Base-by-base conservation (phyloP, 2,329 filamentous ascomycete genomes). In the Cladosporium cucumerinum region DNA sequence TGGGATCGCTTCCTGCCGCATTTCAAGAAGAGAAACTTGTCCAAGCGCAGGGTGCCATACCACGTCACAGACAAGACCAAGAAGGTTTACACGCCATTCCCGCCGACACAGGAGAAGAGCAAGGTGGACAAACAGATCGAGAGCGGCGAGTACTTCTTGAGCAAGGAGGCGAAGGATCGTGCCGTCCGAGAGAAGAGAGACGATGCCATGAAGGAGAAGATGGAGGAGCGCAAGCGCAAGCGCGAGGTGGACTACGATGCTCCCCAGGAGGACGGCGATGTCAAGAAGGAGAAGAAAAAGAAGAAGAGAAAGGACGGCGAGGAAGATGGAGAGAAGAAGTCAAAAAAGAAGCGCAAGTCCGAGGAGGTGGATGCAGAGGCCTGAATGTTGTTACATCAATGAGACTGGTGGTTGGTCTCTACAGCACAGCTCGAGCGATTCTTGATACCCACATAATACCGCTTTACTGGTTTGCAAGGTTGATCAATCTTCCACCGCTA, bases 61-160 rank as follows among this genome's bases (percentile, higher is more conserved):
- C 92, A 91, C 74, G 88, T 99, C 75, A 92, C 87, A 62, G 93
- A 99, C 83, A 99, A 99, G 85, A 80, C 83, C 76, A 96, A 94
- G 86, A 98, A 97, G 85, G 80, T 84, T 14, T 99, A 97, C 83
- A 99, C 96, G 69, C 94, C 95, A 11, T 99, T 99, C 88, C 95
- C 95, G 57, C 95, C 95, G 7, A 87, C 93, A 51, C 93, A 93
- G 70, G 94, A 99, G 84, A 97, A 97, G 91, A 97, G 93, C 87
- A 99, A 98, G 87, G 86, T 99, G 72, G 95, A 99, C 79, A 81
- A 93, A 79, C 94, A 99, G 85, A 97, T 99, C 82, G 95, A 99
- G 83, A 93, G 87, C 72, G 94, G 95, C 80, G 94, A 98, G 81
- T 99, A 96, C 81, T 98, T 98, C 79, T 80, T 99, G 75, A 89